Evolutionary conservation across 352 stramenopile species (phyloP), one percentile per base, ranked within the genome.

Genomic region (Globisporangium spiculum): DNA sequence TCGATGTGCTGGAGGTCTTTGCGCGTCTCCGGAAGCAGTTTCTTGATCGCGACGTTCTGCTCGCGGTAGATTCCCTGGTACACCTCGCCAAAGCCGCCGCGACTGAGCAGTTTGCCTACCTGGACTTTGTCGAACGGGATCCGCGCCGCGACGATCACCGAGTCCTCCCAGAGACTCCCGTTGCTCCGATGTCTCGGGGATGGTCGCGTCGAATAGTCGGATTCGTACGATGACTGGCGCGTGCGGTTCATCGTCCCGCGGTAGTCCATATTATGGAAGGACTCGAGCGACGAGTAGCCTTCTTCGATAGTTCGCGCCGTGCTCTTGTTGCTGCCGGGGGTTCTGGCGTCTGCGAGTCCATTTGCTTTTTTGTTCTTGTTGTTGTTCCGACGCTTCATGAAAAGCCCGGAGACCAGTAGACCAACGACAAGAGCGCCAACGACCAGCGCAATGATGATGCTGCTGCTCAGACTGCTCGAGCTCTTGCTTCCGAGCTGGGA

Each of bases 1-100:
- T 82, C 58, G 16, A 86, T 86, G 9, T 79, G 66, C 7, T 53
- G 14, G 44, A 86, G 62, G 18, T 81, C 73, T 57, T 84, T 82
- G 27, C 73, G 70, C 12, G 73, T 80, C 58, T 86, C 78, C 0
- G 74, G 72, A 20, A 79, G 63, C 27, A 83, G 60, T 50, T 67
- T 74, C 76, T 83, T 83, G 63, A 83, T 68, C 0, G 76, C 76
- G 16, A 83, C 76, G 26, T 22, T 53, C 56, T 79, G 74, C 5
- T 72, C 74, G 18, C 69, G 71, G 56, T 83, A 83, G 18, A 46
- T 59, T 26, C 76, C 76, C 14, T 62, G 61, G 30, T 76, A 83
- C 53, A 83, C 76, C 68, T 81, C 74, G 18, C 76, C 76, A 44
- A 73, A 79, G 8, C 69, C 76, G 16, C 76, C 76, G 8, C 70